Conservation (phyloP, 164 flowering plant genomes). For the Nelumbo lutea region DNA sequence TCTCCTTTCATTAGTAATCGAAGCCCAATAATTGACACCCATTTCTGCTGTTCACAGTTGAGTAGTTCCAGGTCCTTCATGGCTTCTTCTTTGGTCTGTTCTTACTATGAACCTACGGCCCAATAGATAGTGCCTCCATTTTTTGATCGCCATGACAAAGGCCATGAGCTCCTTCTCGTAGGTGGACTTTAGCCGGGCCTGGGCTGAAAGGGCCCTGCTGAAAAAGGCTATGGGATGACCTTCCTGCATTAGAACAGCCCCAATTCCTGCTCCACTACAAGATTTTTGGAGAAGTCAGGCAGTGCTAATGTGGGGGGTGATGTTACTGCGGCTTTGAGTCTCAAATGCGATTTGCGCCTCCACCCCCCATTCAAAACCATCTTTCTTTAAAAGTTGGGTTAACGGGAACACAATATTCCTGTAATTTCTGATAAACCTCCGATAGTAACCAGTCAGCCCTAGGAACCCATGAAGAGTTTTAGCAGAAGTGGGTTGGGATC, state of each 20-base stretch:
- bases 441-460: not conserved
- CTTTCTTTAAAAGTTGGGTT: not conserved
- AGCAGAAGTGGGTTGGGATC: not conserved
- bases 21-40: not conserved
- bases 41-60: not conserved
- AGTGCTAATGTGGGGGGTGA: not conserved
- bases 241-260: not conserved
- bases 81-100: not conserved
- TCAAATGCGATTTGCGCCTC: not conserved
- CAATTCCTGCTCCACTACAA: not conserved
- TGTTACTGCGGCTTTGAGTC: not conserved
- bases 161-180: not conserved
- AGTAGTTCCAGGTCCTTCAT: not conserved
- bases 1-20: no score
- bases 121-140: not conserved
- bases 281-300: not conserved
- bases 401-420: not conserved
- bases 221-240: not conserved
- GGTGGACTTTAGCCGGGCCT: not conserved
- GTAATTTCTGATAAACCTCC: not conserved
- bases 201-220: not conserved
- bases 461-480: not conserved
- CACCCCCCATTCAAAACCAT: not conserved
- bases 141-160: not conserved
- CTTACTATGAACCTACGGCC: not conserved